Evolutionary conservation across 1,139 yeast species (phyloP).

Genomic region (Pichia norvegensis): DNA sequence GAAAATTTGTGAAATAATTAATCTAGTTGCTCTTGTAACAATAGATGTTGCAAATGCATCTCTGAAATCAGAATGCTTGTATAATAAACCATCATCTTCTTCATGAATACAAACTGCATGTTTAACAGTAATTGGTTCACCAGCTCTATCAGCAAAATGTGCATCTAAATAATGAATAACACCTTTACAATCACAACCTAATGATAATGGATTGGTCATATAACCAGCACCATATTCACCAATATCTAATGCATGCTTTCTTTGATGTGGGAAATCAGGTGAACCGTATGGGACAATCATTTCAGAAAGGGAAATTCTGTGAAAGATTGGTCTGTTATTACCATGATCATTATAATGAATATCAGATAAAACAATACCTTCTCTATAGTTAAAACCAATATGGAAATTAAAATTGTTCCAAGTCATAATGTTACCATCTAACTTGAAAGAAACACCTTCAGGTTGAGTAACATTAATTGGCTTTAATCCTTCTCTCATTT

Average conservation of each 20-base stretch:
- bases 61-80: conserved; percentile 78
- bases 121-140: conserved; percentile 62
- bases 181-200: conserved; percentile 83
- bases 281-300: conserved; percentile 83
- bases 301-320: conserved; percentile 69
- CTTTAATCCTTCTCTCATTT: conserved; percentile 51
- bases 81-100: conserved; percentile 73
- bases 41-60: conserved; percentile 70
- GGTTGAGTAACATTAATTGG: conserved; percentile 72
- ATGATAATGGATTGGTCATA: conserved; percentile 69
- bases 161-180: conserved; percentile 77
- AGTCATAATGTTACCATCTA: conserved; percentile 59
- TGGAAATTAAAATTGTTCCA: conserved; percentile 77
- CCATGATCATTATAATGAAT: conserved; percentile 69
- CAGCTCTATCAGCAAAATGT: conserved; percentile 56
- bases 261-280: conserved; percentile 73
- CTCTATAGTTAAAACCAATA: conserved; percentile 78
- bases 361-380: conserved; percentile 74
- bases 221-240: conserved; percentile 87
- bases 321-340: conserved; percentile 61
- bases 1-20: conserved; percentile 69
- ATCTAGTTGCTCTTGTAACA: conserved; percentile 66
- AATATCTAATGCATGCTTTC: conserved; percentile 79
- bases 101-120: conserved; percentile 80
- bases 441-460: conserved; percentile 68